Evolutionary conservation across 1,284 basidiomycete species (phyloP).

Genomic region (Cutaneotrichosporon daszewskae): DNA sequence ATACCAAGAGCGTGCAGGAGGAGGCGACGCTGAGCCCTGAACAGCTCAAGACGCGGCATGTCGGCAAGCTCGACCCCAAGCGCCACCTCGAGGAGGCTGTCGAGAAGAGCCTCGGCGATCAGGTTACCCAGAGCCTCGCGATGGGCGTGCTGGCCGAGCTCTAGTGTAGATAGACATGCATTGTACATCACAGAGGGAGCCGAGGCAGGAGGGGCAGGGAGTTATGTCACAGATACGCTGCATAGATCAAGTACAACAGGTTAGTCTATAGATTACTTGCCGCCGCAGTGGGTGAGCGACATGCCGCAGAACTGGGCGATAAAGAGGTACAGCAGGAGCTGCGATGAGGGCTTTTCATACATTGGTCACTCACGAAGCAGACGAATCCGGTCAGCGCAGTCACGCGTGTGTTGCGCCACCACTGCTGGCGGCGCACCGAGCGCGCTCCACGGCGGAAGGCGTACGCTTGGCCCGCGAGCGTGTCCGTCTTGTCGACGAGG

Average conservation of each 20-base stretch:
- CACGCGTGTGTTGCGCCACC: slow-evolving; percentile 88
- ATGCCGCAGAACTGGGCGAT: slow-evolving; percentile 82
- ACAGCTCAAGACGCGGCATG: slow-evolving; percentile 90
- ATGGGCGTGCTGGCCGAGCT: slow-evolving; percentile 87
- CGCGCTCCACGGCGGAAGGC: slow-evolving; percentile 89
- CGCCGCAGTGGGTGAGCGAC: slow-evolving; percentile 28
- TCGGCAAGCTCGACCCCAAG: slow-evolving; percentile 96
- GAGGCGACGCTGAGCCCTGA: slow-evolving; percentile 84
- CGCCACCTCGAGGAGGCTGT: slow-evolving; percentile 92
- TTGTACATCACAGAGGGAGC: slow-evolving; percentile 7
- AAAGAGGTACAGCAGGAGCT: slow-evolving; percentile 72
- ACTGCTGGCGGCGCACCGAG: slow-evolving; percentile 82
- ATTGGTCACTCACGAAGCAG: slow-evolving; percentile 58
- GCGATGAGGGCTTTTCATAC: slow-evolving; percentile 9
- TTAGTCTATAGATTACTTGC: slow-evolving; percentile 3
- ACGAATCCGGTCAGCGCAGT: slow-evolving; percentile 66
- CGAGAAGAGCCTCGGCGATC: slow-evolving; percentile 93
- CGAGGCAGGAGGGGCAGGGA: too few species aligned
- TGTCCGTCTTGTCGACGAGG: slow-evolving; percentile 94
- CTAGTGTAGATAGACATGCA: slow-evolving; percentile 46
- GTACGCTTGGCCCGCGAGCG: slow-evolving; percentile 89
- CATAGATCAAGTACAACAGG: neutral
- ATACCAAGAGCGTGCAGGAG: slow-evolving; percentile 94
- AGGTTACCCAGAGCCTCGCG: slow-evolving; percentile 87
- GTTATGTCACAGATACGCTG: slow-evolving; percentile 13